Base-by-base conservation (phyloP, 2,329 filamentous ascomycete species). In the Colletotrichum aenigma region DNA sequence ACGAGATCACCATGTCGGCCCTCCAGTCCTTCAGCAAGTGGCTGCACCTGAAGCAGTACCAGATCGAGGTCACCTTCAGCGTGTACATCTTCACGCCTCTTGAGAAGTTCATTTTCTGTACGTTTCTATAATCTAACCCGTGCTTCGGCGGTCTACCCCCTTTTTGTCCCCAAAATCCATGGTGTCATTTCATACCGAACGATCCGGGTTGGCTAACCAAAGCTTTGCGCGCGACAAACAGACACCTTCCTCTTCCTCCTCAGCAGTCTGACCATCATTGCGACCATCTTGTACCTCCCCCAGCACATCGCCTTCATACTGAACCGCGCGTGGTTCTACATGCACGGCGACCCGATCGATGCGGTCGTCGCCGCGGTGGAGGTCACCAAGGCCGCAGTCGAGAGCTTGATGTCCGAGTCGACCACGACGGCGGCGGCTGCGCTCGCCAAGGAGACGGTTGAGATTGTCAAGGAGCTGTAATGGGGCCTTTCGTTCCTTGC, bases 41-140 rank as follows among this genome's bases (percentile, higher is more conserved):
- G 95, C 90, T 98, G 79, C 93, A 96, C 86, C 92, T 96, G 85
- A 99, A 99, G 90, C 93, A 96, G 84, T 98, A 98, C 89, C 97
- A 98, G 89, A 96, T 98, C 84, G 97, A 99, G 88, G 96, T 98
- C 84, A 98, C 96, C 15, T 97, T 97, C 86, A 94, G 94, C 76
- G 91, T 98, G 30, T 98, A 99, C 90, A 98, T 99, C 94, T 94
- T 98, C 81, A 98, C 96, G 48, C 94, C 96, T 2, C 96, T 94
- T 68, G 97, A 99, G 89, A 98, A 98, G 85, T 96, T 98, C 86
- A 93, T 98, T 81, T 98, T 98, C 87, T 98, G 97, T 98, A 91
- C 74, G 95, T 86, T 13, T 56, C 28, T 66, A 58, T 36, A 26
- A n/a, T 61, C 28, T 62, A 30, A 32, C 3, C 18, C 18, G 18